Base-by-base conservation (phyloP, 2,329 filamentous ascomycete genomes). In the Thermothelomyces thermophilus region DNA sequence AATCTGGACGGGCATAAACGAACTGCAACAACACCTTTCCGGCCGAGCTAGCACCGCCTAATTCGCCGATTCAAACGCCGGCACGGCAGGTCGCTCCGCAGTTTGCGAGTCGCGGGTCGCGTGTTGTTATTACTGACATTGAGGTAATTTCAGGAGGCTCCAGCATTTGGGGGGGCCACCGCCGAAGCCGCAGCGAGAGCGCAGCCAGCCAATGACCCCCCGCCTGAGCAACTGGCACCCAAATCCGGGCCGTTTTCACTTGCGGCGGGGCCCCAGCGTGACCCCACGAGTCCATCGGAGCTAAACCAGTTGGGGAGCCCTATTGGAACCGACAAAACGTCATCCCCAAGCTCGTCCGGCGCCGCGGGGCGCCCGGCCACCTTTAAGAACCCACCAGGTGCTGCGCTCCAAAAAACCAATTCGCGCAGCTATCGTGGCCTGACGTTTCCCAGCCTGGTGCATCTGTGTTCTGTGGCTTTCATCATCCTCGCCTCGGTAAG, bases 401-500 rank as follows among this genome's bases (percentile, higher is more conserved):
- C 53, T 52, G 44, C 22, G 43, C 48, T 28, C 45, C 46, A 45
- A 22, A 35, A 53, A 10, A 6, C 31, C 43, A 52, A 54, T 51
- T 53, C 53, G 48, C 53, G 43, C 52, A 55, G 26, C 19, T 46
- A 19, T 30, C 39, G 33, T 10, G 31, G 8, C 17, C 9, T 19
- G 33, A 6, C n/a, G 9, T 52, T 50, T 22, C 36, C 34, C 24
- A 60, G 60, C 33, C 45, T 64, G 31, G 48, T 66, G 34, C 62
- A 61, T 50, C 50, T 65, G 35, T 58, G 62, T 45, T 66, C 64
- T 19, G 52, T 62, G 50, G 59, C 58, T 22, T 57, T 66, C 46
- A 41, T 65, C 37, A 45, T 63, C 45, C 50, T 65, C 20, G 54
- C 61, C 48, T 59, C 65, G 54, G 65, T 67, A 60, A 64, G 64